Evolutionary conservation across 768 basidiomycete genomes (phyloP).

Genomic region (Mycena leptocephala): DNA sequence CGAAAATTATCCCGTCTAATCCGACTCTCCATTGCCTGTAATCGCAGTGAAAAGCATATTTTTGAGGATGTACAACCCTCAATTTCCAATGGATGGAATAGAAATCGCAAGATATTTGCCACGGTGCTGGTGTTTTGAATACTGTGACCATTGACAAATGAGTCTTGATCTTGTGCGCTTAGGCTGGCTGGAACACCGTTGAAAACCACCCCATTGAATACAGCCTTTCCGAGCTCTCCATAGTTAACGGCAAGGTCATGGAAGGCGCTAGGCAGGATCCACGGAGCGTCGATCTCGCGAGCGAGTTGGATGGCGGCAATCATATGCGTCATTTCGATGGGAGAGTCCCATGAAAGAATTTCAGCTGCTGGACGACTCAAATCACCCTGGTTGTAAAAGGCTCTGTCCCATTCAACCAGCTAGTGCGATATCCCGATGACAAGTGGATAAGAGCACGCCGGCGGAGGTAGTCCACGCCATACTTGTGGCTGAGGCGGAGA

Average conservation of each 20-base stretch:
- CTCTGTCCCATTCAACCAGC: neutral
- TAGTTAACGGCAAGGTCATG: neutral
- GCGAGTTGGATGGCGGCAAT: neutral
- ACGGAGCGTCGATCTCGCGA: conserved; percentile 23
- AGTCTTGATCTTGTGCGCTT: neutral
- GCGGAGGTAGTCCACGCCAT: conserved; percentile 1
- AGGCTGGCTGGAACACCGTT: neutral
- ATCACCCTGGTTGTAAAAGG: neutral
- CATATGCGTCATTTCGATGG: neutral
- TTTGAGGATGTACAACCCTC: neutral
- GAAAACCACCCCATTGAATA: neutral
- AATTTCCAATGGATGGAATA: neutral
- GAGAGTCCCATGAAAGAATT: neutral
- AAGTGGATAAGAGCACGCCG: neutral
- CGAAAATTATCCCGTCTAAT: too few relatives aligned
- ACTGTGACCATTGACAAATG: neutral
- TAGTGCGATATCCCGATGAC: neutral
- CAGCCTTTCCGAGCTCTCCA: neutral
- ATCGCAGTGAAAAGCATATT: neutral
- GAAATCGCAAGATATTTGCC: neutral
- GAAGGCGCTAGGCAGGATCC: conserved; percentile 21
- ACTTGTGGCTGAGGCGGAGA: neutral
- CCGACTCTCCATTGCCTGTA: neutral
- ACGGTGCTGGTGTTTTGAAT: neutral
- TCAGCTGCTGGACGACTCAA: neutral